Percentiles rank a stretch among this genome's conserved stretches.
These are phyloP conservation scores for Fusarium clavum DNA, from an alignment of 2,329 filamentous ascomycete species.

Conservation along the genomic window DNA sequence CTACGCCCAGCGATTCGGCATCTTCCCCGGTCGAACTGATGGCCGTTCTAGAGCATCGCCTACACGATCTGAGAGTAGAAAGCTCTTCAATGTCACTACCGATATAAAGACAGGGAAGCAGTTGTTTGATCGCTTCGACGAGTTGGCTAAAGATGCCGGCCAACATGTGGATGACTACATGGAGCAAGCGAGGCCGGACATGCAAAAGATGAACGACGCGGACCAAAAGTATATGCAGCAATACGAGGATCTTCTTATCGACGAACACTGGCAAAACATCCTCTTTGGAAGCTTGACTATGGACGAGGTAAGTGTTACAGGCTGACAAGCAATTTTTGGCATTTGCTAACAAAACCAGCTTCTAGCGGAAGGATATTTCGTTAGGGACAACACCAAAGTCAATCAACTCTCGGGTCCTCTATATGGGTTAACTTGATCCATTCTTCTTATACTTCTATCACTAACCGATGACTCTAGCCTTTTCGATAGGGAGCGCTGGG, in stretches of 20 bases:
- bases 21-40: conserved; percentile 45
- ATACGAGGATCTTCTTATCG: conserved; percentile 43
- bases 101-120: conserved; percentile 36
- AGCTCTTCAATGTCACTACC: conserved; percentile 9
- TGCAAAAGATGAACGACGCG: conserved; percentile 11
- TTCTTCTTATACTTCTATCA: neutral
- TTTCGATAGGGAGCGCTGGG: conserved; percentile 28
- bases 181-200: conserved; percentile 15
- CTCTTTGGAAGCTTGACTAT: conserved; percentile 48
- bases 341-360: conserved; percentile 35
- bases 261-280: conserved; percentile 49
- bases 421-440: conserved; percentile 34
- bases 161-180: conserved; percentile 40
- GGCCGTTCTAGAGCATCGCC: conserved; percentile 50
- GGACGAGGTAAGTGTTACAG: conserved; percentile 43
- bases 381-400: conserved; percentile 21
- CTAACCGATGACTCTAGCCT: conserved; percentile 21
- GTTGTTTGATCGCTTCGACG: conserved; percentile 37
- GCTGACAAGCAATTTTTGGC: neutral
- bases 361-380: conserved; percentile 40
- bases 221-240: conserved; percentile 38
- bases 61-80: conserved; percentile 40
- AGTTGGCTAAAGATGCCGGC: conserved; percentile 17
- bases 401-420: conserved; percentile 39
- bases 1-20: conserved; percentile 47